Evolutionary conservation across 129 eudicot species (phyloP).

Genomic region (Chrysanthemum makinoi): DNA sequence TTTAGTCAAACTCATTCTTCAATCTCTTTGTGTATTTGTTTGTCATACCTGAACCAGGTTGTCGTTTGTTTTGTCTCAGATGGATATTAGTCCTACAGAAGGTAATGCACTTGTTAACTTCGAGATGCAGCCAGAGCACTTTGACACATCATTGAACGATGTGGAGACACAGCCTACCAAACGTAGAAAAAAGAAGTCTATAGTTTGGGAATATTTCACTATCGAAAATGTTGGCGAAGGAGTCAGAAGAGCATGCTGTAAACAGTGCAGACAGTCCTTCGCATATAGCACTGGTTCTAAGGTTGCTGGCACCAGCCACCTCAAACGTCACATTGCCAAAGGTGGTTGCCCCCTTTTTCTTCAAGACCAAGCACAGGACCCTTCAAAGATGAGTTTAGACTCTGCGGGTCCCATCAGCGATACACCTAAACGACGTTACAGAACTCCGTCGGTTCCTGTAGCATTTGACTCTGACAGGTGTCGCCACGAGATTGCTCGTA

Average conservation of each 20-base stretch:
- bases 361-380: slow-evolving; percentile 50
- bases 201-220: slow-evolving; percentile 94
- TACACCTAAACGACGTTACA: slow-evolving; percentile 67
- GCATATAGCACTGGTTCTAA: slow-evolving; percentile 88
- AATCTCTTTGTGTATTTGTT: neutral
- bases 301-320: slow-evolving; percentile 98
- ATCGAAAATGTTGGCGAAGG: slow-evolving; percentile 68
- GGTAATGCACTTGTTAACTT: slow-evolving; percentile 27
- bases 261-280: slow-evolving; percentile 79
- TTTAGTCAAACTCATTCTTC: neutral
- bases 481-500: slow-evolving; percentile 79
- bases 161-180: slow-evolving; percentile 46
- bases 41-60: slow-evolving; percentile 13
- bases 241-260: slow-evolving; percentile 78
- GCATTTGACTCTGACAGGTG: slow-evolving; percentile 70
- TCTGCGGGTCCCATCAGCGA: slow-evolving; percentile 26
- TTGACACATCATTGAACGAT: slow-evolving; percentile 17
- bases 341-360: slow-evolving; percentile 78
- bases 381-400: slow-evolving; percentile 31
- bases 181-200: slow-evolving; percentile 80
- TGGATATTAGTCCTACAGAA: slow-evolving; percentile 34
- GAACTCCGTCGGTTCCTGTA: slow-evolving; percentile 48
- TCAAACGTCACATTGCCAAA: slow-evolving; percentile 91
- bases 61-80: neutral
- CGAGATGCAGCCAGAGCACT: slow-evolving; percentile 32